Base-by-base conservation (phyloP, 2,329 filamentous ascomycete genomes). In the Penicillium fuscoglaucum region DNA sequence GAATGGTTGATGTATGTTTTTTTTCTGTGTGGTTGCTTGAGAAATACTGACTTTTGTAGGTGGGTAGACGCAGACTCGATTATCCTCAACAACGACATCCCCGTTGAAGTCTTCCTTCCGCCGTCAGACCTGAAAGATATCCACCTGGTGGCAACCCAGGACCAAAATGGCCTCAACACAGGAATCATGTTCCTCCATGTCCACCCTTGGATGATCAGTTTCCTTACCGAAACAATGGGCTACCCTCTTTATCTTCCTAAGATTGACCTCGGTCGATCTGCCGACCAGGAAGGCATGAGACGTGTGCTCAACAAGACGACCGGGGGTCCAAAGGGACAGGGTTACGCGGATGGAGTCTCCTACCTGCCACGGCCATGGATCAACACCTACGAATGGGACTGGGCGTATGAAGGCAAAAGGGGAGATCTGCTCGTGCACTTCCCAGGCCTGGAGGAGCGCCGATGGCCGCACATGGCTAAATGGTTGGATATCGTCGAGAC, bases 1-100 rank as follows among this genome's bases (percentile, higher is more conserved):
- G 68, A 76, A 53, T 76, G 74, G 74, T 61, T 76, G 35, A 71
- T 75, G 71, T 74, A 58, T 41, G 69, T 63, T 31, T 33, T 43
- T n/a, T 31, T 6, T n/a, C 12, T 13, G 1, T 6, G 3, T 1
- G 10, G 37, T 1, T 28, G 6, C 13, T 26, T 17, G 28, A 29
- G 10, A 15, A 12, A 26, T n/a, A 24, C 48, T 45, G 9, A 49
- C 24, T 37, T 5, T 29, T 44, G 8, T 29, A 74, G 70, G 55
- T 76, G 72, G 68, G 66, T 70, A 39, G 73, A 76, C 52, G 67
- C 64, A 44, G 73, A 76, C 45, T 67, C 70, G 1, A 64, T 74
- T 8, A 57, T 75, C 29, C 66, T 76, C 57, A 76, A 76, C 58
- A 63, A 67, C 1, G 63, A 72, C 17, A 67, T 75, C n/a, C 69